These are phyloP conservation scores for Pseudogymnoascus pannorum DNA, from an alignment of 2,329 filamentous ascomycete genomes.

Conservation along the genomic window DNA sequence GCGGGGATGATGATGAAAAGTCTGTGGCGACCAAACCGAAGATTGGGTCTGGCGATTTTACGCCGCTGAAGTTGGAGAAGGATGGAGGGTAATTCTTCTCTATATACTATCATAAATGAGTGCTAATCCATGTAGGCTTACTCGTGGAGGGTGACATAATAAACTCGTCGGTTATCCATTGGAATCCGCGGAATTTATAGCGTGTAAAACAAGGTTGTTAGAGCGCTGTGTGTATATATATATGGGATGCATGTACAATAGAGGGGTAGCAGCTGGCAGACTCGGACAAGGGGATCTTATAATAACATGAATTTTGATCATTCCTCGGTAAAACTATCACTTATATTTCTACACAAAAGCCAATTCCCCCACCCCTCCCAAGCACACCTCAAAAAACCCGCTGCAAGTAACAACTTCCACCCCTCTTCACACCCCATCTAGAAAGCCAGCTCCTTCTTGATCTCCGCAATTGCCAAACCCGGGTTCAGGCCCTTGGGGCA, in stretches of 20 bases:
- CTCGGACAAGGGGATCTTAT: not conserved
- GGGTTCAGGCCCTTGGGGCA: constrained; percentile 99
- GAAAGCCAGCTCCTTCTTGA: constrained; percentile 90
- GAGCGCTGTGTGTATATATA: not conserved
- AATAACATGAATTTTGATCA: not conserved
- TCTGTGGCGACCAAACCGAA: constrained; percentile 28
- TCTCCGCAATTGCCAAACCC: constrained; percentile 88
- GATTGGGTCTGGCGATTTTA: constrained; percentile 27
- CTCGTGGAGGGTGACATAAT: not conserved
- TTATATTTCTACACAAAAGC: constrained; percentile 8
- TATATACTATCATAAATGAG: not conserved
- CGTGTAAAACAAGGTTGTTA: not conserved
- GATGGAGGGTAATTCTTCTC: constrained; percentile 29
- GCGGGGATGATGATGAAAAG: constrained; percentile 49
- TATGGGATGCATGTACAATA: not conserved
- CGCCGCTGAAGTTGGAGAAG: constrained; percentile 26
- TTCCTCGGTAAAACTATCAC: constrained; percentile 9
- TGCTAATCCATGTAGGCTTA: not conserved
- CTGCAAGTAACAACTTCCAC: constrained; percentile 7
- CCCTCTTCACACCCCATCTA: constrained; percentile 15
- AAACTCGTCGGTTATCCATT: not conserved
- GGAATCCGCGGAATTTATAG: not conserved
- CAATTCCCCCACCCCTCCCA: not conserved
- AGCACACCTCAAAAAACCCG: constrained; percentile 6
- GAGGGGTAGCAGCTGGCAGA: not conserved